Evolutionary conservation across 2,329 filamentous ascomycete species (phyloP).

Genomic region (Penicillium sp.): DNA sequence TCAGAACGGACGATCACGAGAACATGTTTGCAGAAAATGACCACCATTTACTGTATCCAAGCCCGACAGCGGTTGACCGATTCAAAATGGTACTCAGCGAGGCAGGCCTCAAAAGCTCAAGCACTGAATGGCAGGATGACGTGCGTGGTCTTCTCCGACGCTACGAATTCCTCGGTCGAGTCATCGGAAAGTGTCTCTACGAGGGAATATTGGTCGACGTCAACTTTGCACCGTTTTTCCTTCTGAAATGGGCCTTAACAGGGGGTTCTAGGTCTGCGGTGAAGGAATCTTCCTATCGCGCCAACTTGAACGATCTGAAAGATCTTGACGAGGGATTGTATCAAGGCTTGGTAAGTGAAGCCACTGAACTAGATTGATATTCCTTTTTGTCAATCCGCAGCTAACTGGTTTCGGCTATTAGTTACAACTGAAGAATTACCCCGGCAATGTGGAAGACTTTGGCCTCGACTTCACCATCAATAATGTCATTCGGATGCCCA

Average conservation of each 20-base stretch:
- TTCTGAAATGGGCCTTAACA: slow-evolving; percentile 87
- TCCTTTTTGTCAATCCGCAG: background rate
- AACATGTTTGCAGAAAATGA: slow-evolving; percentile 78
- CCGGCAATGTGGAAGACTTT: slow-evolving; percentile 75
- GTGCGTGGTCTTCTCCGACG: slow-evolving; percentile 63
- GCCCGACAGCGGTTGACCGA: slow-evolving; percentile 72
- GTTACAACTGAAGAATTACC: slow-evolving; percentile 75
- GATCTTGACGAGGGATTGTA: slow-evolving; percentile 91
- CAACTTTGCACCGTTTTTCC: slow-evolving; percentile 89
- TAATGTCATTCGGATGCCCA: slow-evolving; percentile 58
- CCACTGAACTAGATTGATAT: background rate
- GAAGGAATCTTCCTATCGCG: slow-evolving; percentile 70
- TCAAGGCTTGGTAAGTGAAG: slow-evolving; percentile 64
- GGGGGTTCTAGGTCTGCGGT: slow-evolving; percentile 61
- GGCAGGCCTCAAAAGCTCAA: slow-evolving; percentile 51
- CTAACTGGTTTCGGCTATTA: slow-evolving; percentile 17
- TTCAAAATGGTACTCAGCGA: slow-evolving; percentile 56
- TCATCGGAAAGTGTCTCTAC: slow-evolving; percentile 95
- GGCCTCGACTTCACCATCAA: slow-evolving; percentile 84
- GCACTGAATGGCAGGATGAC: slow-evolving; percentile 54
- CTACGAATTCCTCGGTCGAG: slow-evolving; percentile 87
- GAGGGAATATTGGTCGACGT: slow-evolving; percentile 94
- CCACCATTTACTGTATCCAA: slow-evolving; percentile 82
- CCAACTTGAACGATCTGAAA: slow-evolving; percentile 89
- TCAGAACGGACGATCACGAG: slow-evolving; percentile 56